Evolutionary conservation across 2,329 filamentous ascomycete genomes (phyloP), one percentile per base, ranked within the genome.

Genomic region (Xylariaceae sp.): DNA sequence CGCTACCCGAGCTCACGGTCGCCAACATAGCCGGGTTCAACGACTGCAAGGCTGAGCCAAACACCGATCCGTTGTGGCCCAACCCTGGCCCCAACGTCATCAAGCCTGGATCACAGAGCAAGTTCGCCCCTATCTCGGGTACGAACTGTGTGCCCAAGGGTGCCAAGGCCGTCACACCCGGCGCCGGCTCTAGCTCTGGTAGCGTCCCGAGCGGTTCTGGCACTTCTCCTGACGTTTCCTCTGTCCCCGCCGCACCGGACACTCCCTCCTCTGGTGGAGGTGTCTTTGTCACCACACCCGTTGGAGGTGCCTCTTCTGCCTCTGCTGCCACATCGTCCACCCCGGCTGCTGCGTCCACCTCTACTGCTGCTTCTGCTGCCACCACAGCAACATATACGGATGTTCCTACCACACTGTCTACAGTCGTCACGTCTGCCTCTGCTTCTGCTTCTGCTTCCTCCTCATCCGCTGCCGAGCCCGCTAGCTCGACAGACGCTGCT

Each of bases 1-100:
- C 34, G 3, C 74, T 83, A 24, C 84, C 84, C 0, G 64, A 74
- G 36, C 78, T 88, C 69, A 85, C 84, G 52, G 73, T 83, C 3
- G 79, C 77, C 47, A 88, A 88, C 56, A 61, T 85, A 27, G 63
- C 57, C 0, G 54, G 52, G 14, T 54, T 59, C 28, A 73, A 73
- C 44, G 62, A 63, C 28, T 86, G 82, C 61, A 61, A 48, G 3
- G 81, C 77, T 5, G 51, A 48, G 0, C 70, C 76, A 9, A 54
- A 57, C 3, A 55, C 67, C 5, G 74, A 83, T 49, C 66, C 81
- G 32, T 57, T 64, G 18, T 87, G 78, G 65, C 82, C 83, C 2
- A 62, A 79, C 37, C 74, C 82, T 1, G 83, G 83, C 26, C 47
- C 69, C 3, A 69, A 68, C 11, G 63, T 83, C 27, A 61, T 72